These are phyloP conservation scores for Umbelopsis sp. DNA, from an alignment of 192 early-diverging fungal species.

Conservation along the genomic window DNA sequence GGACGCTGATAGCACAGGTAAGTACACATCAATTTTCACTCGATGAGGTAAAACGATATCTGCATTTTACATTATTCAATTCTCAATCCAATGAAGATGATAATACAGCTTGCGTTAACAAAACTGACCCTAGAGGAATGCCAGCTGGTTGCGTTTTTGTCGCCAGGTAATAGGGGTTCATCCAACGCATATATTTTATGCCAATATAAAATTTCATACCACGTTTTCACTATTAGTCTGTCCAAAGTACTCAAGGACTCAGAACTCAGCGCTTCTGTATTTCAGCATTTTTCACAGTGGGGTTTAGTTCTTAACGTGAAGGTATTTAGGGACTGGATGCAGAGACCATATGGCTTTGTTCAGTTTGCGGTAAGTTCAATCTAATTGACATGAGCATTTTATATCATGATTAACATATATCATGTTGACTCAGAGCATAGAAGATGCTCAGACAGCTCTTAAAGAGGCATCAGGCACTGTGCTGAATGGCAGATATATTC, in stretches of 20 bases:
- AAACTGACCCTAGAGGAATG: constrained; percentile 27
- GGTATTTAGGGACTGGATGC: constrained; percentile 72
- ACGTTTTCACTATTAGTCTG: constrained; percentile 41
- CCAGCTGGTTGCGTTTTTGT: constrained; percentile 73
- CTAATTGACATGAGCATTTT: neutral
- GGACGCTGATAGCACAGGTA: too few relatives aligned
- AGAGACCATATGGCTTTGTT: constrained; percentile 77
- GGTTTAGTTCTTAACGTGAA: constrained; percentile 68
- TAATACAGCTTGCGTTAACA: neutral
- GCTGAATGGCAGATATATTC: constrained; percentile 69
- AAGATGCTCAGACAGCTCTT: constrained; percentile 61
- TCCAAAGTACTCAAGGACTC: constrained; percentile 51
- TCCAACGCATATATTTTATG: neutral
- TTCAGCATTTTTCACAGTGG: constrained; percentile 63
- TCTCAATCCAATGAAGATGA: neutral
- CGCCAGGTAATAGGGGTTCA: constrained; percentile 57
- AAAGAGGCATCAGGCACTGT: constrained; percentile 65
- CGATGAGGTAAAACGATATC: neutral
- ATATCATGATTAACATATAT: neutral
- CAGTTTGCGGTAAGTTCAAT: constrained; percentile 62
- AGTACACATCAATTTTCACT: too few relatives aligned
- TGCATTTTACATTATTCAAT: neutral
- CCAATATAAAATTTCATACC: neutral
- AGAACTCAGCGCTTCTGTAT: constrained; percentile 56
- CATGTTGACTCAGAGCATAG: constrained; percentile 36